Conservation (phyloP, 2,329 filamentous ascomycete genomes). For the Aspergillus unguis region DNA sequence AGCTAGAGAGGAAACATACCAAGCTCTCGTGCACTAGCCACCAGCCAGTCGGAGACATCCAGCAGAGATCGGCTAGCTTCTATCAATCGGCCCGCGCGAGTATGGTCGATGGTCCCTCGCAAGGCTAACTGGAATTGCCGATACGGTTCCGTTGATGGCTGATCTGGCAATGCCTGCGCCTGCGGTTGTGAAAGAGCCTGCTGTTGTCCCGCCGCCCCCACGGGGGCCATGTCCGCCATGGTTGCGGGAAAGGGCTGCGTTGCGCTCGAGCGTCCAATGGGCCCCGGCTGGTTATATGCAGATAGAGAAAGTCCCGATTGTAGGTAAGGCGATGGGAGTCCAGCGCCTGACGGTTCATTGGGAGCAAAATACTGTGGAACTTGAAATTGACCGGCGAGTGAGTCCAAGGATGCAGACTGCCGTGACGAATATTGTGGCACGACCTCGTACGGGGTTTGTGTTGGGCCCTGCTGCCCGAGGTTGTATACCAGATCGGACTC, state of each 20-base stretch:
- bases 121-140: slow-evolving; percentile 57
- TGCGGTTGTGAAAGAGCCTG: slow-evolving; percentile 29
- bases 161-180: slow-evolving; percentile 40
- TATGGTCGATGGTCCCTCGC: slow-evolving; percentile 66
- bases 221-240: slow-evolving; percentile 49
- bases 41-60: slow-evolving; percentile 63
- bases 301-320: slow-evolving; percentile 60
- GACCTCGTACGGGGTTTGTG: slow-evolving; percentile 67
- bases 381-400: slow-evolving; percentile 65
- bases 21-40: slow-evolving; percentile 62
- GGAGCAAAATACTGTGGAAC: slow-evolving; percentile 71
- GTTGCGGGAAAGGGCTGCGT: slow-evolving; percentile 51
- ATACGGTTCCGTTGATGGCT: slow-evolving; percentile 65
- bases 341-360: slow-evolving; percentile 62
- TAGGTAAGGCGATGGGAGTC: slow-evolving; percentile 61
- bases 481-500: slow-evolving; percentile 74
- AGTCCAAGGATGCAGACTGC: slow-evolving; percentile 74
- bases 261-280: slow-evolving; percentile 51
- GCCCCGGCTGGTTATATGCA: slow-evolving; percentile 60
- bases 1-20: slow-evolving; percentile 50
- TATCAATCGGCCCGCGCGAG: slow-evolving; percentile 59
- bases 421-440: slow-evolving; percentile 71
- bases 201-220: slow-evolving; percentile 37
- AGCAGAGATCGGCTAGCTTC: slow-evolving; percentile 59
- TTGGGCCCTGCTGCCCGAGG: slow-evolving; percentile 61